A percentile compares a stretch with the other conserved stretches of the same genome.
These are phyloP conservation scores for Saccharomyces hybrid DNA, from an alignment of 1,139 yeast genomes.

Conservation along the genomic window DNA sequence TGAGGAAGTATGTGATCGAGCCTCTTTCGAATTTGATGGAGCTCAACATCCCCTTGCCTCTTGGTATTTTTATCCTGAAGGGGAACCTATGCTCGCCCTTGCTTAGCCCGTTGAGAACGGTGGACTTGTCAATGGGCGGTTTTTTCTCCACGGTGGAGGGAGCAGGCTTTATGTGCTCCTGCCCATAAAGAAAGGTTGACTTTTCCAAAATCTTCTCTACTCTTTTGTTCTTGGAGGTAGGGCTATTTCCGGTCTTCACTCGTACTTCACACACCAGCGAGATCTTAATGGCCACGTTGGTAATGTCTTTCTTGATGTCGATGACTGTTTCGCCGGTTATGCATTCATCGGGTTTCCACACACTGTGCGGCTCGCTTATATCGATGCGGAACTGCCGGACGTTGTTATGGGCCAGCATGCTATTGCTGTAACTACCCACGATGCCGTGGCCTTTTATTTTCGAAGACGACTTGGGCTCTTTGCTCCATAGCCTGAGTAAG, in stretches of 20 bases:
- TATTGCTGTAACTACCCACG: neutral
- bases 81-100: constrained; percentile 87
- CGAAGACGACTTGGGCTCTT: neutral
- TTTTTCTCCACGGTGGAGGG: constrained; percentile 15
- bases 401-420: neutral
- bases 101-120: constrained; percentile 39
- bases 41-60: constrained; percentile 55
- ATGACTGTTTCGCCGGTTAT: constrained; percentile 56
- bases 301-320: constrained; percentile 47
- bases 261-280: constrained; percentile 51
- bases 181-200: constrained; percentile 61
- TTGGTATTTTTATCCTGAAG: constrained; percentile 70
- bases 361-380: constrained; percentile 63
- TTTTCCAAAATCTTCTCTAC: constrained; percentile 55
- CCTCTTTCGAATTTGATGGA: constrained; percentile 83
- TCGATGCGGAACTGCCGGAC: constrained; percentile 59
- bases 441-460: neutral
- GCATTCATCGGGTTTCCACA: constrained; percentile 53
- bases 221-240: constrained; percentile 24
- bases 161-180: neutral
- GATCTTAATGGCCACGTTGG: constrained; percentile 47
- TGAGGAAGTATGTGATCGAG: constrained; percentile 58
- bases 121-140: constrained; percentile 19
- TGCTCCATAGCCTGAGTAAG: constrained; percentile 1
- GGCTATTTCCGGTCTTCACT: constrained; percentile 36